A percentile compares a stretch with the other conserved stretches of the same genome.
phyloP scores from a whole-genome alignment of 805 yeast species.

The Cyberlindnera mrakii region DNA sequence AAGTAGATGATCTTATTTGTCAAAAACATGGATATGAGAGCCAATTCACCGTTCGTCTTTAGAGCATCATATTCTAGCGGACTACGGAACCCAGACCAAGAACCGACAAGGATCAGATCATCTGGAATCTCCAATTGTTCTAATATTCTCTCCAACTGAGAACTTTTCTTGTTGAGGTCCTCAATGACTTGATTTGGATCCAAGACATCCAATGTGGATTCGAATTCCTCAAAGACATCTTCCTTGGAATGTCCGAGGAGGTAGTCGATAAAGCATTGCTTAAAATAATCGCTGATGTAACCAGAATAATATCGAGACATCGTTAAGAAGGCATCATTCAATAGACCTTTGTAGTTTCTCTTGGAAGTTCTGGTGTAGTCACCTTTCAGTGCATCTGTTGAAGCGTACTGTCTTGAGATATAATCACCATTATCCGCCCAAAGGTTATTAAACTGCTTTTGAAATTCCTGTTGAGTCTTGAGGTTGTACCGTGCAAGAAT shows the following conservation, averaged over 20 bases:
- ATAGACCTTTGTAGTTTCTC: slow-evolving; percentile 35
- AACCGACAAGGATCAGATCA: slow-evolving; percentile 21
- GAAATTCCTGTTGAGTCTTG: slow-evolving; percentile 12
- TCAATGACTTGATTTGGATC: slow-evolving; percentile 20
- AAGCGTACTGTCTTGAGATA: slow-evolving; percentile 56
- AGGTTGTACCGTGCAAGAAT: slow-evolving; percentile 22
- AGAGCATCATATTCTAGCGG: slow-evolving; percentile 17
- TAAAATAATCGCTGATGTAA: slow-evolving; percentile 37
- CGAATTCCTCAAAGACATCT: slow-evolving; percentile 36
- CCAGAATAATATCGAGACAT: slow-evolving; percentile 38
- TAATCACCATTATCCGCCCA: slow-evolving; percentile 74
- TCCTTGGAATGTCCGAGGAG: slow-evolving; percentile 31
- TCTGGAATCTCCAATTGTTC: slow-evolving; percentile 13
- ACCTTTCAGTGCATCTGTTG: slow-evolving; percentile 49
- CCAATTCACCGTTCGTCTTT: slow-evolving; percentile 5
- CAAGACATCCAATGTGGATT: slow-evolving; percentile 26
- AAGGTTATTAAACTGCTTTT: slow-evolving; percentile 24
- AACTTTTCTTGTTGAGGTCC: slow-evolving; percentile 23
- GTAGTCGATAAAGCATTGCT: slow-evolving; percentile 38
- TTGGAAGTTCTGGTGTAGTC: slow-evolving; percentile 39
- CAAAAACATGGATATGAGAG: slow-evolving; percentile 14
- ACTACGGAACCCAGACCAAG: slow-evolving; percentile 22
- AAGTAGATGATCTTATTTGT: slow-evolving; percentile 18
- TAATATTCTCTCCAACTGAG: slow-evolving; percentile 16
- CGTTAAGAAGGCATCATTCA: slow-evolving; percentile 38